Evolutionary conservation across 495 filamentous ascomycete species (phyloP), one percentile per base, ranked within the genome.

Genomic region (Monascus purpureus): DNA sequence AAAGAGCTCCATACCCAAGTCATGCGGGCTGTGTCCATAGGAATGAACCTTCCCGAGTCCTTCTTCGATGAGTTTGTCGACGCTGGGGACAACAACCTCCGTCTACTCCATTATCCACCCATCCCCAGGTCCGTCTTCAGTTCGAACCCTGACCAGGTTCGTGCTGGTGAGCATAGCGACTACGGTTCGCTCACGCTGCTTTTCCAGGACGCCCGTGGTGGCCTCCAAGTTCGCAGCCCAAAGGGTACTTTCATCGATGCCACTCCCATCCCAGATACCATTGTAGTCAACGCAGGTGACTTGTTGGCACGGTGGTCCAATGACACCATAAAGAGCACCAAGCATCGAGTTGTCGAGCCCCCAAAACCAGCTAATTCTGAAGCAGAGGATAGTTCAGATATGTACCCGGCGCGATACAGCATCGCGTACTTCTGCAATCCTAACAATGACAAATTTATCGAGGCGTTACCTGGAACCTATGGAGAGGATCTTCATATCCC

Each of bases 221-320:
- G 88, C 0, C 47, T 95, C 35, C 86, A 96, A 55, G 86, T 93
- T 7, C 70, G 74, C 46, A 77, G 71, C 23, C 82, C 84, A 0
- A 72, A 69, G 17, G 81, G 82, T 0, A 73, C 63, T 0, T 96
- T 85, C 49, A 72, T 93, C 12, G 74, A 93, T 45, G 88, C 81
- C 12, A 80, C 68, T 17, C 88, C 88, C 0, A 83, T 93, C 33
- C 62, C 74, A 17, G 79, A 74, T 31, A 86, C 85, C 2, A 78
- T 90, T 33, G 83, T 96, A 4, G 69, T 96, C 18, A 95, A 96
- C 51, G 87, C 86, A 1, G 88, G 86, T 1, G 88, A 96, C 55
- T 40, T 95, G 43, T 55, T 96, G 26, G 78, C 83, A 2, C 59
- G 87, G 18, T 96, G 88, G 88, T 81, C 76, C 25, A 96, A 95